Conservation (phyloP, 306 rosid species). For the Quercus aquifolioides region DNA sequence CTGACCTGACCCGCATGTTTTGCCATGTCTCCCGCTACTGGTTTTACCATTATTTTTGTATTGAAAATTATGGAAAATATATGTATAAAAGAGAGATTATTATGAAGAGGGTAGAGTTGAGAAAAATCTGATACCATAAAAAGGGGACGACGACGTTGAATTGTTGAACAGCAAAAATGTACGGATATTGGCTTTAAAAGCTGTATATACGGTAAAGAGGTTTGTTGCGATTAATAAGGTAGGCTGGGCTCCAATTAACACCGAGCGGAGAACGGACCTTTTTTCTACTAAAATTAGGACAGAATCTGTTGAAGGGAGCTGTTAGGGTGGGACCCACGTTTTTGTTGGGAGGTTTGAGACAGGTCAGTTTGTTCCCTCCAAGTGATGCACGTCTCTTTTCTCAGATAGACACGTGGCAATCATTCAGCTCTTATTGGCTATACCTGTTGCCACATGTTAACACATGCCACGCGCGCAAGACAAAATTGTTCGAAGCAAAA, state of each 20-base stretch:
- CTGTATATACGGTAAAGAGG: not conserved
- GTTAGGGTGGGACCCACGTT: constrained; percentile 25
- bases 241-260: constrained; percentile 10
- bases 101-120: no score
- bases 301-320: constrained; percentile 30
- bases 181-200: not conserved
- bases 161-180: not conserved
- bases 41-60: no score
- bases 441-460: not conserved
- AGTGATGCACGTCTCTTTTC: constrained; percentile 16
- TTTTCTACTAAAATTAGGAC: constrained; percentile 23
- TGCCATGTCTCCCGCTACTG: no score
- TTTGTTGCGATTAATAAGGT: not conserved
- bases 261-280: not conserved
- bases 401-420: constrained; percentile 11
- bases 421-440: no score
- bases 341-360: constrained; percentile 45
- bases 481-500: not conserved
- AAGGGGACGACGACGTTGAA: not conserved
- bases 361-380: constrained; percentile 17
- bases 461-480: constrained; percentile 34
- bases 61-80: no score
- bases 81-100: no score
- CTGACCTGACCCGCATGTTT: no score
- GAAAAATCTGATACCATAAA: no score